Conservation (phyloP, 495 filamentous ascomycete species). For the Tuber indicum region DNA sequence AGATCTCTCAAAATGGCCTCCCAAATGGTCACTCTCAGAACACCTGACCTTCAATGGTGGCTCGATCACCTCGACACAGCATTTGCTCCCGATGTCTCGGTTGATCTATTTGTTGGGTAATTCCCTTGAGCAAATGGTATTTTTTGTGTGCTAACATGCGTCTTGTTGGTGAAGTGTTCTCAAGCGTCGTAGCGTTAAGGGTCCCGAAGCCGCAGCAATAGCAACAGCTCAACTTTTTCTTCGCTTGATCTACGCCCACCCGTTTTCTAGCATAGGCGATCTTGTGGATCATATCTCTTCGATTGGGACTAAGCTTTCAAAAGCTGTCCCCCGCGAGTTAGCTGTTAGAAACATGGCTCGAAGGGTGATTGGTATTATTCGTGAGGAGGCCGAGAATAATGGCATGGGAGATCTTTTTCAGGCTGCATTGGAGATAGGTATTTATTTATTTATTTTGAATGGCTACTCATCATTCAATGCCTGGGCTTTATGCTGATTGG, state of each 20-base stretch:
- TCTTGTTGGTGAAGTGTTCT: slow-evolving; percentile 44
- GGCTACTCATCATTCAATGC: background rate
- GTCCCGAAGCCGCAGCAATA: slow-evolving; percentile 77
- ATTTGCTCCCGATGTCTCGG: slow-evolving; percentile 29
- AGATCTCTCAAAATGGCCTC: slow-evolving; percentile 27
- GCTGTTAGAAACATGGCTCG: slow-evolving; percentile 90
- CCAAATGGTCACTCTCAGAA: slow-evolving; percentile 34
- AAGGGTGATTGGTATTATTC: slow-evolving; percentile 79
- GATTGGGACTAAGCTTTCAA: slow-evolving; percentile 64
- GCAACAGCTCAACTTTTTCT: slow-evolving; percentile 83
- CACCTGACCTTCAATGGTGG: slow-evolving; percentile 40
- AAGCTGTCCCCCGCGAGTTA: slow-evolving; percentile 80
- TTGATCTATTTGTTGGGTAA: slow-evolving; percentile 37
- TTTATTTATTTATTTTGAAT: slow-evolving; percentile 13
- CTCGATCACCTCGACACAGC: slow-evolving; percentile 39
- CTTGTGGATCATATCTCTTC: slow-evolving; percentile 70
- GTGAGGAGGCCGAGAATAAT: slow-evolving; percentile 81
- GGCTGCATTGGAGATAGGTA: slow-evolving; percentile 46
- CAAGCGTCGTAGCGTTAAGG: slow-evolving; percentile 80
- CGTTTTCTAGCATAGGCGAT: slow-evolving; percentile 63
- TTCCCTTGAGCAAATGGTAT: background rate
- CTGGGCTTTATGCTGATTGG: background rate
- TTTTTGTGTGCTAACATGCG: background rate
- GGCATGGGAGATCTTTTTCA: slow-evolving; percentile 59
- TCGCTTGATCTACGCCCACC: slow-evolving; percentile 67